Percentiles rank a stretch among this genome's conserved stretches.
phyloP scores from a whole-genome alignment of 805 yeast genomes.

The Yamadazyma tumulicola region DNA sequence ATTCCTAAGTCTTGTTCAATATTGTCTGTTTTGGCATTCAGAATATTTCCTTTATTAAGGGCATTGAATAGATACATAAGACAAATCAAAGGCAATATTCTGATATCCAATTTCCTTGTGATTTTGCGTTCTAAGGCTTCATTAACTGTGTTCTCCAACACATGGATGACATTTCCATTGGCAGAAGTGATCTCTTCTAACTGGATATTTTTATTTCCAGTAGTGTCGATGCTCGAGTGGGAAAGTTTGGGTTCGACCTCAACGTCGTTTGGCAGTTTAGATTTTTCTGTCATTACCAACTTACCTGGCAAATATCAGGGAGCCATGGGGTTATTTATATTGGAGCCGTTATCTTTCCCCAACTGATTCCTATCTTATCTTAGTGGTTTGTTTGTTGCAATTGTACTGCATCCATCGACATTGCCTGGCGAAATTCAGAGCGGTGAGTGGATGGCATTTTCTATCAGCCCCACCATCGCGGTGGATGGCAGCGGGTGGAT shows the following conservation, averaged over 20 bases:
- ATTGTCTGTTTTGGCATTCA: conserved; percentile 48
- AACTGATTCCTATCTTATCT: too few relatives aligned
- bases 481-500: too few relatives aligned
- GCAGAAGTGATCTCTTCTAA: conserved; percentile 15
- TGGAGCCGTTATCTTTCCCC: too few relatives aligned
- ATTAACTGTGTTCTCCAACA: conserved; percentile 13
- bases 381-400: too few relatives aligned
- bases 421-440: too few relatives aligned
- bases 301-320: too few relatives aligned
- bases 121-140: conserved; percentile 25
- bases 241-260: background rate
- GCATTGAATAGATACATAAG: conserved; percentile 47
- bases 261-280: too few relatives aligned
- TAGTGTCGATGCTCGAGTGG: background rate
- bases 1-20: conserved; percentile 40
- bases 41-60: conserved; percentile 47
- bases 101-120: conserved; percentile 38
- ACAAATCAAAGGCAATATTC: conserved; percentile 44
- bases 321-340: too few relatives aligned
- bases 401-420: too few relatives aligned
- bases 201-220: conserved; percentile 4
- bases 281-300: too few relatives aligned
- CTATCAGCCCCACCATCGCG: too few relatives aligned
- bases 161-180: conserved; percentile 15
- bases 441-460: too few relatives aligned